Base-by-base conservation (phyloP, 1,139 yeast genomes). In the Geotrichum restrictum region DNA sequence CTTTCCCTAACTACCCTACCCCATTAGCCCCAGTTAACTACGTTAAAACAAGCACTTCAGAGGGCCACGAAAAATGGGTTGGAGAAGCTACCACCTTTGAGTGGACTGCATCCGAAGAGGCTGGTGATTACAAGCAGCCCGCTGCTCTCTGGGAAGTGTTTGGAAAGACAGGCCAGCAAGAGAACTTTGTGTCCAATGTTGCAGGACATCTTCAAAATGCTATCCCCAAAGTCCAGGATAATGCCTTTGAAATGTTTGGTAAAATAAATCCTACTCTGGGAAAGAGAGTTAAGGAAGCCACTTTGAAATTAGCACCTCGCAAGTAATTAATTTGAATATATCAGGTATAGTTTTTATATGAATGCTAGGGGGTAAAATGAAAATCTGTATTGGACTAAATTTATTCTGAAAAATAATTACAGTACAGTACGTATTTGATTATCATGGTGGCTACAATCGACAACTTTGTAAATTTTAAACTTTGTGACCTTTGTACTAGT, bases 31-130 rank as follows among this genome's bases (percentile, higher is more conserved):
- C 86, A 55, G 62, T 81, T 64, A 76, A 76, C 63, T 79, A 81
- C 71, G 58, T 64, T 52, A 57, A 68, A 51, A 58, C 69, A 52
- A 63, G 65, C 56, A 60, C 60, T 49, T 80, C 77, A 69, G 77
- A 78, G 66, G 80, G 80, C 59, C 96, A 88, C 71, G 97, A 91
- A 74, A 77, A 80, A 58, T 89, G 96, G 91, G 73, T 77, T 55
- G 97, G 97, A 57, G 83, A 94, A 59, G 96, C 95, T 53, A 75
- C 83, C 60, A 88, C 88, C 62, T 86, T 81, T 82, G 93, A 88
- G 75, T 89, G 96, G 96, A 3, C 41, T 3, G 80, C 80, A 54
- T 52, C 64, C 34, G 78, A 79, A 44, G 85, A 83, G 55, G 84
- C 78, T 54, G 76, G 74, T 53, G 96, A 88, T 69, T 82, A 69